Evolutionary conservation across 2,329 filamentous ascomycete species (phyloP).

Genomic region (Alternaria burnsii): DNA sequence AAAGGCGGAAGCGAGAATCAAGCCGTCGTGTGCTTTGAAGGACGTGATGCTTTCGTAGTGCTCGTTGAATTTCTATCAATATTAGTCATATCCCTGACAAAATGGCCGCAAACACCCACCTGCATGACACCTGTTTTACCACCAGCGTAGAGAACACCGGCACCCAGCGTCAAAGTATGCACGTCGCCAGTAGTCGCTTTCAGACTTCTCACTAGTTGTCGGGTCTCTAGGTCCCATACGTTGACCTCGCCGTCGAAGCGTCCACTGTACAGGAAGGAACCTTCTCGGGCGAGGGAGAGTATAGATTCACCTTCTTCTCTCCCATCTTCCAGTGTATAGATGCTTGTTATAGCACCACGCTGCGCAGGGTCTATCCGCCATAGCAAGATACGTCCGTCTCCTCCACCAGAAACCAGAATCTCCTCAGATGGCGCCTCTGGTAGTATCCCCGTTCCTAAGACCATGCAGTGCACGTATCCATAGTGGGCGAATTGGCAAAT

Average conservation of each 20-base stretch:
- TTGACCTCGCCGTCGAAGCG: conserved; percentile 88
- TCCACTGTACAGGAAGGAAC: conserved; percentile 91
- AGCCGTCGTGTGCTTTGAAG: conserved; percentile 85
- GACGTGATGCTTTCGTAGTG: conserved; percentile 81
- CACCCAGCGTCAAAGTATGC: conserved; percentile 84
- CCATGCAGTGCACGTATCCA: conserved; percentile 97
- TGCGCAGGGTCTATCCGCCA: conserved; percentile 76
- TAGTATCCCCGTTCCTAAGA: conserved; percentile 78
- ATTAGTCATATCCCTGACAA: conserved; percentile 25
- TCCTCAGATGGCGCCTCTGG: conserved; percentile 76
- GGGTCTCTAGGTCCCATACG: conserved; percentile 95
- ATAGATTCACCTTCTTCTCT: conserved; percentile 67
- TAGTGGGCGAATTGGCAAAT: conserved; percentile 91
- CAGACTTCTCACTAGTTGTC: conserved; percentile 86
- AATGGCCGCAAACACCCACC: conserved; percentile 55
- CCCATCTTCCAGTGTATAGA: conserved; percentile 71
- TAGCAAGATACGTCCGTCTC: conserved; percentile 93
- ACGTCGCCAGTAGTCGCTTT: conserved; percentile 83
- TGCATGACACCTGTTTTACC: conserved; percentile 88
- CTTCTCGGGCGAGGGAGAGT: conserved; percentile 84
- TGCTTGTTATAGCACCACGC: conserved; percentile 71
- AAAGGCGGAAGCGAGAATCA: conserved; percentile 84
- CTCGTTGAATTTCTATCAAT: conserved; percentile 72
- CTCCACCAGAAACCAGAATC: conserved; percentile 87
- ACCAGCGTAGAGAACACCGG: conserved; percentile 85